Evolutionary conservation across 805 yeast species (phyloP), one percentile per base, ranked within the genome.

Genomic region (Yamadazyma philogaea): DNA sequence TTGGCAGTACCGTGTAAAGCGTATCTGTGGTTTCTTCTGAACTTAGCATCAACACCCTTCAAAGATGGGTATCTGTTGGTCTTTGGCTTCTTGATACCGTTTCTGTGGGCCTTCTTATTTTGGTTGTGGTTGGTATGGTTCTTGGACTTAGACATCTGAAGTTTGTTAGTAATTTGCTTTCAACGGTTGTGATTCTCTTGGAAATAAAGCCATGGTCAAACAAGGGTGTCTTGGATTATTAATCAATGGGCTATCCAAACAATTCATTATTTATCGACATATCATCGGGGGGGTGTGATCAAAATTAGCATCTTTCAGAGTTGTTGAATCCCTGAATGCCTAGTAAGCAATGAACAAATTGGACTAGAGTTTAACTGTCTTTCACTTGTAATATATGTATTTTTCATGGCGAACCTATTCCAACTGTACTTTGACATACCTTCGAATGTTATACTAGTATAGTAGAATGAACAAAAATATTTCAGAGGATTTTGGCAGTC

Each of bases 61-160:
- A 88, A 81, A 58, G 98, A 90, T 61, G 96, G 96, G 84, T 91
- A 89, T 81, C 87, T 90, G 95, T 82, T 77, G 70, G 96, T 84
- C 84, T 81, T 87, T 65, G 97, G 96, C 90, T 91, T 93, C 87
- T 91, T 91, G 81, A 93, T 91, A 81, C 99, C 99, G 86, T 93
- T 93, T 74, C 84, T 90, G 97, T 93, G 99, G 69, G 98, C 98
- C 95, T 93, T 93, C 74, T 77, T 86, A 89, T 85, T 87, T 79
- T 91, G 98, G 95, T 93, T 93, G 79, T 93, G 99, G 78, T 89
- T 90, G 78, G 99, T 93, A 76, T 93, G 98, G 80, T 93, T 93
- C 96, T 93, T 93, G 61, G 98, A 91, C 81, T 93, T 93, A 76
- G 99, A 74, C 99, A 93, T 91, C 77, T 64, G 44, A 24, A 14